These are phyloP conservation scores for Phanerodontia chrysosporium DNA, from an alignment of 768 basidiomycete genomes.

Conservation along the genomic window DNA sequence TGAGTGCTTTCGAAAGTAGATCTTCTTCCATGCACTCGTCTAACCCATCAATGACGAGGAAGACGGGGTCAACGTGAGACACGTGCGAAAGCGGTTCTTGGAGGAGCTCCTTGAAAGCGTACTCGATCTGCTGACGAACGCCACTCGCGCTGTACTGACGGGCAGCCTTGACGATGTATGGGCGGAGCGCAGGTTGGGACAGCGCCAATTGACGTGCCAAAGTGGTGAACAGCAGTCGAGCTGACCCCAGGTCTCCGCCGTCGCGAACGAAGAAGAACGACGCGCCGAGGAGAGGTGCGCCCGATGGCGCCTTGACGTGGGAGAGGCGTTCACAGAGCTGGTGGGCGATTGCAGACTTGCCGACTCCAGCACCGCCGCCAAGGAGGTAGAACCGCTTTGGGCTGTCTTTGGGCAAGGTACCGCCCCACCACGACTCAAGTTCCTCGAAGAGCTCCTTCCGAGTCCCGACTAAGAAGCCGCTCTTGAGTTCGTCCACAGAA, in stretches of 20 bases:
- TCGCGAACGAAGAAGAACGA: background rate
- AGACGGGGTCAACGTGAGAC: background rate
- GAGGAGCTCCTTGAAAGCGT: background rate
- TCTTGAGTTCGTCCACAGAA: background rate
- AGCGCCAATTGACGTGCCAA: constrained; percentile 4
- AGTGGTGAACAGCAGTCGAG: background rate
- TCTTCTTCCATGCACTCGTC: background rate
- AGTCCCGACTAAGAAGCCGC: background rate
- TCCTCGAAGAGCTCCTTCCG: background rate
- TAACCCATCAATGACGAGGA: background rate
- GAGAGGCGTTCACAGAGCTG: background rate
- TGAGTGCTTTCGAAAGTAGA: background rate
- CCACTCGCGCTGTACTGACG: background rate
- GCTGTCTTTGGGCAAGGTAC: no score
- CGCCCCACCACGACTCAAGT: background rate
- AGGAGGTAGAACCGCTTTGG: background rate
- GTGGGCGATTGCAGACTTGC: constrained; percentile 2
- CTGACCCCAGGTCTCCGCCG: background rate
- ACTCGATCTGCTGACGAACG: background rate
- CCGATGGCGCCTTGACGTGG: no score
- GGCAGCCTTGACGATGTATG: background rate
- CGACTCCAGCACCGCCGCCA: background rate
- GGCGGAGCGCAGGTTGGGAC: background rate
- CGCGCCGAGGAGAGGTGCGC: background rate
- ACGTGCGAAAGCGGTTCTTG: background rate